phyloP scores from a whole-genome alignment of 2,329 filamentous ascomycete species.

The Fusarium pininemorale region DNA sequence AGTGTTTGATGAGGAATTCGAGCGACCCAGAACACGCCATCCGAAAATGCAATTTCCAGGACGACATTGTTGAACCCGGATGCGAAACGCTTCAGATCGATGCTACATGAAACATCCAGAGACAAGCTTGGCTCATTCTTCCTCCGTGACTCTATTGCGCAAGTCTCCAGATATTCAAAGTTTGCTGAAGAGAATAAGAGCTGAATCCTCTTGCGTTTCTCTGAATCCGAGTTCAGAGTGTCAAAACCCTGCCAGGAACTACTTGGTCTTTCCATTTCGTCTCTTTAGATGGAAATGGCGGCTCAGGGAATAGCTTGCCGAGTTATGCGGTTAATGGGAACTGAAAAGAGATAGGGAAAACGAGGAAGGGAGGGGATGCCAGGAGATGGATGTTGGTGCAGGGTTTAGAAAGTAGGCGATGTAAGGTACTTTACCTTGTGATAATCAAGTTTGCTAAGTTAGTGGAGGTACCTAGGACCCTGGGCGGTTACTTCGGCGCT shows the following conservation, averaged over 20 bases:
- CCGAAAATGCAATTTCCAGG: neutral
- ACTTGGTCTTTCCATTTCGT: neutral
- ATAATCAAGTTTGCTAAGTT: neutral
- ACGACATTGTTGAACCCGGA: neutral
- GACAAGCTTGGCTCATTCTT: neutral
- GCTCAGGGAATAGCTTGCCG: neutral
- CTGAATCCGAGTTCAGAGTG: fast-evolving
- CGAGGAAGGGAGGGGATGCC: too few relatives aligned
- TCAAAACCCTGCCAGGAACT: neutral
- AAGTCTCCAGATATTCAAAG: neutral
- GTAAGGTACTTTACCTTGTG: neutral
- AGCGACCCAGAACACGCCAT: neutral
- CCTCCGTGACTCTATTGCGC: neutral
- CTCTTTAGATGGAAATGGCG: fast-evolving
- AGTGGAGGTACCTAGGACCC: neutral
- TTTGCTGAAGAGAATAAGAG: neutral
- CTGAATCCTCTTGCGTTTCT: neutral
- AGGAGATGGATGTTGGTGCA: neutral
- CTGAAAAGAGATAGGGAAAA: neutral
- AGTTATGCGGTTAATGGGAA: fast-evolving
- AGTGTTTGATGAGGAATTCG: neutral
- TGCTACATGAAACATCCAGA: neutral
- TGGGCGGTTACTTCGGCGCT: too few relatives aligned
- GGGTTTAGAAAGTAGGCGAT: neutral
- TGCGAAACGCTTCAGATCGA: neutral